phyloP scores from a whole-genome alignment of 139 green algal genomes.

The Diplosphaera chodatii region DNA sequence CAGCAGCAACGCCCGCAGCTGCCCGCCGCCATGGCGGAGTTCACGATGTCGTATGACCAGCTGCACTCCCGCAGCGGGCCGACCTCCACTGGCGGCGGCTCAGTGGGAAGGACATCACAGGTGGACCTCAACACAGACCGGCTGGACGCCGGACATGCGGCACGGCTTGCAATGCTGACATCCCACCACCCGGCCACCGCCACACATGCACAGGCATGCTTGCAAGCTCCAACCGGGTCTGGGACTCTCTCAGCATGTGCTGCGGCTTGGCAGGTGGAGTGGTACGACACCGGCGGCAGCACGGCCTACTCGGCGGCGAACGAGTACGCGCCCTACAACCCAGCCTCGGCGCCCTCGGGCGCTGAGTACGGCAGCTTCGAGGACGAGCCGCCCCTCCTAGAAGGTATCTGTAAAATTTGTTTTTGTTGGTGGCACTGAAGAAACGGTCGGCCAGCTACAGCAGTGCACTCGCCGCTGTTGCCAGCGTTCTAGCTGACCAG shows the following conservation, averaged over 20 bases:
- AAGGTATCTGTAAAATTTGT: constrained; percentile 62
- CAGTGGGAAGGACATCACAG: background rate
- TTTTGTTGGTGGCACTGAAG: too few relatives aligned
- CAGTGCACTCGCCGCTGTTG: background rate
- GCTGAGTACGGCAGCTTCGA: constrained; percentile 60
- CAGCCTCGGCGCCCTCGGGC: background rate
- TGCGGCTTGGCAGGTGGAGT: constrained; percentile 1
- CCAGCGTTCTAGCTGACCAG: too few relatives aligned
- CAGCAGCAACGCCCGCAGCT: background rate
- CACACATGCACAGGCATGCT: background rate
- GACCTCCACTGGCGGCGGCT: background rate
- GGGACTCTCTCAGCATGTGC: too few relatives aligned
- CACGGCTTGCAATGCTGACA: too few relatives aligned
- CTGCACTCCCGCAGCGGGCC: background rate
- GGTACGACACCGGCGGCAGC: constrained; percentile 10
- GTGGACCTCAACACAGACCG: background rate
- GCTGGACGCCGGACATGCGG: too few relatives aligned
- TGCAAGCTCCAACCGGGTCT: background rate
- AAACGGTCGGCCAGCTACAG: background rate
- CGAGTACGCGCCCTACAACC: background rate
- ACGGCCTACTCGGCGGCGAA: background rate
- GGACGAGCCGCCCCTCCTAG: constrained; percentile 77
- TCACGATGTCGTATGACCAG: background rate
- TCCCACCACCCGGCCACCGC: too few relatives aligned
- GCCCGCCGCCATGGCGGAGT: background rate